phyloP scores from a whole-genome alignment of 352 stramenopile species.

The Aphanomyces stellatus region DNA sequence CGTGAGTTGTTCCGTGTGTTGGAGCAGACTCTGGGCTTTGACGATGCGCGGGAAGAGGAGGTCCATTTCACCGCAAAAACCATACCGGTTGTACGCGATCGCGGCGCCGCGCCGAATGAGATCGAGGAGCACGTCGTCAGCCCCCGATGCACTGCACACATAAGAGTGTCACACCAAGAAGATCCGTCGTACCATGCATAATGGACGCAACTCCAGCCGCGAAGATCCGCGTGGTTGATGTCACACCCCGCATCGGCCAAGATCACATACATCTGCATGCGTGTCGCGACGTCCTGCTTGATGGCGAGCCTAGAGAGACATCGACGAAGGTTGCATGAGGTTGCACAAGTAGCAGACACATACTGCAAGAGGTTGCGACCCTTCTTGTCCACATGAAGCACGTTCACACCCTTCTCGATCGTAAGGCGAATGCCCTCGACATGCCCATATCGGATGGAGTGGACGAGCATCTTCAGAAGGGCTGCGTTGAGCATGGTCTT shows the following conservation, averaged over 20 bases:
- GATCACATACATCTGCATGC: conserved; percentile 77
- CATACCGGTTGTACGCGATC: conserved; percentile 77
- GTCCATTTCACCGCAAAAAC: conserved; percentile 71
- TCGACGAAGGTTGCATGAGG: background rate
- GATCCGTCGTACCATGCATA: conserved; percentile 61
- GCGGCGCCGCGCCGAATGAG: conserved; percentile 59
- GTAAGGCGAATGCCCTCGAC: conserved; percentile 76
- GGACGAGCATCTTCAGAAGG: conserved; percentile 76
- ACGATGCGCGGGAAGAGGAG: conserved; percentile 75
- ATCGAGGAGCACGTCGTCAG: conserved; percentile 59
- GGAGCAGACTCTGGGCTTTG: conserved; percentile 71
- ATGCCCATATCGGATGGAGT: conserved; percentile 65
- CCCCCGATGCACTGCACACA: conserved; percentile 48
- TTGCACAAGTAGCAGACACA: background rate
- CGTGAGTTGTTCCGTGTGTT: conserved; percentile 80
- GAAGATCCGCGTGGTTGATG: conserved; percentile 76
- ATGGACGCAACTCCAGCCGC: conserved; percentile 80
- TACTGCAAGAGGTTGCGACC: conserved; percentile 80
- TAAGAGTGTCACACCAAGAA: background rate
- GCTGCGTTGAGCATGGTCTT: conserved; percentile 57
- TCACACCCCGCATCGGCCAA: conserved; percentile 73
- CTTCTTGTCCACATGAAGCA: conserved; percentile 67
- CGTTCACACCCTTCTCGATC: conserved; percentile 70
- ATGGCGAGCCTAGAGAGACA: conserved; percentile 37
- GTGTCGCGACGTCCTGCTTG: conserved; percentile 75